Base-by-base conservation (phyloP, 176 grass and related monocot species). In the Elymus sibiricus region DNA sequence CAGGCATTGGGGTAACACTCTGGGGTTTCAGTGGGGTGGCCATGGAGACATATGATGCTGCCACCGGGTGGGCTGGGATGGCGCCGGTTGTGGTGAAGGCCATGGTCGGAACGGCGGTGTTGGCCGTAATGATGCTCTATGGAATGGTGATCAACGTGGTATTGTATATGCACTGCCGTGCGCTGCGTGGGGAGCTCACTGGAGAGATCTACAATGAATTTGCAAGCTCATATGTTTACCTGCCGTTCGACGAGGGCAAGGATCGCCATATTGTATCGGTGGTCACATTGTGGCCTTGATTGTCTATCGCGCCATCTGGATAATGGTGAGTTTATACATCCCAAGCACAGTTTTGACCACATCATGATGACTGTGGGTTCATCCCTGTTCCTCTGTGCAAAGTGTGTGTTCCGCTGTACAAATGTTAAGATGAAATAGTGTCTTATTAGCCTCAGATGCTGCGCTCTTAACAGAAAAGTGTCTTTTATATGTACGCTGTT, bases 161-260 rank as follows among this genome's bases (percentile, higher is more conserved):
- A 78, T 21, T 89, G 34, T 89, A 85, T 35, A 85, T 89, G 87
- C 82, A 85, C 59, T 89, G 82, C 77, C 76, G 82, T 11, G 82
- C 46, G 9, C 61, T 89, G 27, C 82, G 76, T 25, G 87, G 87
- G 27, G 87, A 89, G 14, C 82, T 89, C 46, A 12, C 69, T 1
- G 87, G 82, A 37, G 88, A 86, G 70, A 90, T 90, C 70, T 90
- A 86, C 78, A 86, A 90, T 25, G 88, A 90, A 78, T 90, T 90
- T n/a, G 78, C 70, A 14, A 32, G 81, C 78, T 81, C 73, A n/a
- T 90, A 86, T 70, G 88, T 90, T 11, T 90, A 86, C 78, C 70
- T 86, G 22, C 83, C 83, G 0, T 90, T 86, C 10, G 78, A 90
- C 3, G 78, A 82, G 1, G 70, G 77, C 38, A 90, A 86, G 71